These are phyloP conservation scores for Uronychia binucleata DNA, from an alignment of 73 alveolate genomes.

Conservation along the genomic window DNA sequence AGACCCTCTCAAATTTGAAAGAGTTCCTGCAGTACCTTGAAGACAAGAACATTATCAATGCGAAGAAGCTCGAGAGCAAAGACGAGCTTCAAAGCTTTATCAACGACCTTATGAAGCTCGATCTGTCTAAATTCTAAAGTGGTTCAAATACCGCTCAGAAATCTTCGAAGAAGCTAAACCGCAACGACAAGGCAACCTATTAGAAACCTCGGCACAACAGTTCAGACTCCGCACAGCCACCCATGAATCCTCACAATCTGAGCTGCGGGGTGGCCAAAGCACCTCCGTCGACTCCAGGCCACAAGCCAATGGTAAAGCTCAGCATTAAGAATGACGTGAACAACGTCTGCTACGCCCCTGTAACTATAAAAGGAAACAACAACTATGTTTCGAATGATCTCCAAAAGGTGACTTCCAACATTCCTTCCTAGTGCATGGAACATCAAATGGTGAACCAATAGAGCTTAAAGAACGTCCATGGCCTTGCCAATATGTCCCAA, in stretches of 20 bases:
- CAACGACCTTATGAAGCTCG: constrained; percentile 60
- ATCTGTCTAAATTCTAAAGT: constrained; percentile 31
- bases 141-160: background rate
- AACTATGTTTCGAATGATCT: constrained; percentile 2
- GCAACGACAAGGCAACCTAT: background rate
- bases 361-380: background rate
- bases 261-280: background rate
- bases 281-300: background rate
- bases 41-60: constrained; percentile 56
- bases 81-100: constrained; percentile 36
- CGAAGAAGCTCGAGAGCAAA: constrained; percentile 32
- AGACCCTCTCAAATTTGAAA: constrained; percentile 43
- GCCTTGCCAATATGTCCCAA: background rate
- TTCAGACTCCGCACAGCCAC: background rate
- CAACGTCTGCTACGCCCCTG: constrained; percentile 7
- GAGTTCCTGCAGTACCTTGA: constrained; percentile 57
- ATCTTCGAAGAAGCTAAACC: constrained; percentile 1
- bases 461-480: background rate
- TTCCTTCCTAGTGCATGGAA: background rate
- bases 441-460: background rate
- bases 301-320: background rate
- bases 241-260: constrained; percentile 6
- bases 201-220: background rate
- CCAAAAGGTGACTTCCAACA: background rate
- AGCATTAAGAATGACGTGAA: background rate